Conservation (phyloP, 176 grass and related monocot species). For the Aegilops tauschii region DNA sequence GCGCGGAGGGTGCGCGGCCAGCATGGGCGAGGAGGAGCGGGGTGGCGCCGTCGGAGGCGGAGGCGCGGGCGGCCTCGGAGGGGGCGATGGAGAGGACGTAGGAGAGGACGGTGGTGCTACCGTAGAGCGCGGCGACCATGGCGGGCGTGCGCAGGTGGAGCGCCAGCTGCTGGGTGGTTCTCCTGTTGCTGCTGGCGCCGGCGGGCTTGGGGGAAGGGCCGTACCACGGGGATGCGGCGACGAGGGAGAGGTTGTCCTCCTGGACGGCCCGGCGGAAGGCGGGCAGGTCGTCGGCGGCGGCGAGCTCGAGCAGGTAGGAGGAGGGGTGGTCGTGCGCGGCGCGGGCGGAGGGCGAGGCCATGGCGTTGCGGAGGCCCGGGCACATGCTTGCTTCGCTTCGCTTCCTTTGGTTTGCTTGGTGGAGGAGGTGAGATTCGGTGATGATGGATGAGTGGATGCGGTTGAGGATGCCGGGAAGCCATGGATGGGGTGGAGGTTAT, state of each 20-base stretch:
- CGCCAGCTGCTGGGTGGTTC: not conserved
- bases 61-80: conserved; percentile 41
- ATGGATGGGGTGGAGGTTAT: not conserved
- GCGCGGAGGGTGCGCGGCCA: conserved; percentile 25
- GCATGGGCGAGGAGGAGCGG: conserved; percentile 57
- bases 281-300: conserved; percentile 49
- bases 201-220: conserved; percentile 21
- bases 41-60: conserved; percentile 54
- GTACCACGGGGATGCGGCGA: conserved; percentile 42
- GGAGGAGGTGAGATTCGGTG: not conserved
- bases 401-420: not conserved
- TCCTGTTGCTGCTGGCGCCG: not conserved
- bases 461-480: not conserved
- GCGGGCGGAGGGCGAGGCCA: too few relatives aligned
- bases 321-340: not conserved
- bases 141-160: conserved; percentile 62
- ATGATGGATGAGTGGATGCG: not conserved
- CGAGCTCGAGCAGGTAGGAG: conserved; percentile 52
- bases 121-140: conserved; percentile 67
- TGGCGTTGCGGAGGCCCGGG: not conserved
- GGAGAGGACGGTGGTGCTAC: conserved; percentile 32
- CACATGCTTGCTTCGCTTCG: not conserved
- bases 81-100: conserved; percentile 49
- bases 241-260: conserved; percentile 23
- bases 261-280: conserved; percentile 43